These are phyloP conservation scores for Didymella segeticola DNA, from an alignment of 2,329 filamentous ascomycete species.

Conservation along the genomic window DNA sequence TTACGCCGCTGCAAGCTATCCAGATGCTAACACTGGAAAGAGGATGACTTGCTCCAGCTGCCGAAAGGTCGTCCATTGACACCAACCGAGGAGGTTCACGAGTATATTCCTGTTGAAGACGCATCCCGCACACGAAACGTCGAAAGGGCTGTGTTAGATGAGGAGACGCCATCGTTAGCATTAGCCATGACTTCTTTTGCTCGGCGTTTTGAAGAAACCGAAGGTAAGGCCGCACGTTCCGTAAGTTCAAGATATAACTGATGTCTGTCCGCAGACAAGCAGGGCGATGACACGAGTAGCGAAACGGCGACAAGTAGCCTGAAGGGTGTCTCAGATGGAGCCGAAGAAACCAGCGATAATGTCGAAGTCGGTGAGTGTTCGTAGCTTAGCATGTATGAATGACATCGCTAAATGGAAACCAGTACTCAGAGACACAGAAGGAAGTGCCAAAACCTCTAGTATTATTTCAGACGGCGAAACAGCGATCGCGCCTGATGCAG, in stretches of 20 bases:
- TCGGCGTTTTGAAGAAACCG: neutral
- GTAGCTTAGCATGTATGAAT: neutral
- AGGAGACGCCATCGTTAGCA: neutral
- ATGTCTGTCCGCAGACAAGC: neutral
- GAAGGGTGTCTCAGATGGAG: neutral
- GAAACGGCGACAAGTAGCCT: neutral
- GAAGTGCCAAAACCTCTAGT: neutral
- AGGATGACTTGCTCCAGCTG: neutral
- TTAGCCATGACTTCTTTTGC: neutral
- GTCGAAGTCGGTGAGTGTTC: neutral
- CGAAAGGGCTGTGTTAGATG: neutral
- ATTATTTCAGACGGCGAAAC: neutral
- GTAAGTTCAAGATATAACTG: neutral
- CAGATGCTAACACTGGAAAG: neutral
- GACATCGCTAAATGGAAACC: neutral
- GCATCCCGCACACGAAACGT: too few relatives aligned
- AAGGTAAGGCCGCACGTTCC: neutral
- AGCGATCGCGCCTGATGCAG: neutral
- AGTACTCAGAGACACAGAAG: neutral
- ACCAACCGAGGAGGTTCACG: neutral
- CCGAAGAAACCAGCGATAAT: neutral
- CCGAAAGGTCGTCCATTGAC: neutral
- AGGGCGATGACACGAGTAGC: neutral
- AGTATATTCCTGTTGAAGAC: neutral
- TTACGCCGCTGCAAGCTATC: too few relatives aligned